A percentile compares a stretch with the other conserved stretches of the same genome.
These are phyloP conservation scores for Lactarius sanguifluus DNA, from an alignment of 768 basidiomycete genomes.

Conservation along the genomic window DNA sequence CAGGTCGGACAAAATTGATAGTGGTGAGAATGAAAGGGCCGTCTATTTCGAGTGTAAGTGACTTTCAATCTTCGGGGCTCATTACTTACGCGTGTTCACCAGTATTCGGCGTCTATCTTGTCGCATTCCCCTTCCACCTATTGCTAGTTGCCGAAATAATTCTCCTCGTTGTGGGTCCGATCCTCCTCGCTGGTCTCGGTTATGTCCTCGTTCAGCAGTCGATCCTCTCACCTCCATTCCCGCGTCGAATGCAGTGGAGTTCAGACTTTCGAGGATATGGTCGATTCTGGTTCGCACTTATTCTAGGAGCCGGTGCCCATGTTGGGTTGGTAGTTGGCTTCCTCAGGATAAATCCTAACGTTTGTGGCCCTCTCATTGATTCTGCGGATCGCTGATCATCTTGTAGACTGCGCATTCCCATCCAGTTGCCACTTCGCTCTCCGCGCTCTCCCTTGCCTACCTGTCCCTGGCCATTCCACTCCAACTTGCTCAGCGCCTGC, in stretches of 20 bases:
- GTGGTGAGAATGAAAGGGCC: conserved; percentile 34
- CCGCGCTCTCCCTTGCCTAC: conserved; percentile 52
- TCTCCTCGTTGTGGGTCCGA: conserved; percentile 61
- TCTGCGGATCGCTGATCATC: conserved; percentile 11
- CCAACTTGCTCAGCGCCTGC: conserved; percentile 35
- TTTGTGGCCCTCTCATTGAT: conserved; percentile 38
- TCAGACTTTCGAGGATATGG: conserved; percentile 42
- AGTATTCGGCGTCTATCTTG: conserved; percentile 60
- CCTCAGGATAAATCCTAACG: conserved; percentile 61
- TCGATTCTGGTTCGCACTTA: conserved; percentile 63
- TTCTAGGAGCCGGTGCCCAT: conserved; percentile 47
- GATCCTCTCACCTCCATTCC: conserved; percentile 8
- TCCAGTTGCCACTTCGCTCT: conserved; percentile 50
- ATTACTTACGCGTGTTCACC: conserved; percentile 6
- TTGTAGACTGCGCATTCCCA: conserved; percentile 62
- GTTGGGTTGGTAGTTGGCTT: conserved; percentile 49
- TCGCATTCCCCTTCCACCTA: conserved; percentile 53
- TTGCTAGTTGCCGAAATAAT: conserved; percentile 59
- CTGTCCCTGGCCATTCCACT: conserved; percentile 47
- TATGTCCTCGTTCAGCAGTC: conserved; percentile 32
- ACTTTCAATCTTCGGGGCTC: not conserved
- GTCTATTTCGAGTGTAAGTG: conserved; percentile 76
- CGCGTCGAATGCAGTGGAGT: conserved; percentile 3
- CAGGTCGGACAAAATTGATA: conserved; percentile 30
- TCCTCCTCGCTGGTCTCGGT: conserved; percentile 45